A percentile compares a stretch with the other conserved stretches of the same genome.
Evolutionary conservation across 1,139 yeast genomes (phyloP).

Genomic region (Pichia sp.): DNA sequence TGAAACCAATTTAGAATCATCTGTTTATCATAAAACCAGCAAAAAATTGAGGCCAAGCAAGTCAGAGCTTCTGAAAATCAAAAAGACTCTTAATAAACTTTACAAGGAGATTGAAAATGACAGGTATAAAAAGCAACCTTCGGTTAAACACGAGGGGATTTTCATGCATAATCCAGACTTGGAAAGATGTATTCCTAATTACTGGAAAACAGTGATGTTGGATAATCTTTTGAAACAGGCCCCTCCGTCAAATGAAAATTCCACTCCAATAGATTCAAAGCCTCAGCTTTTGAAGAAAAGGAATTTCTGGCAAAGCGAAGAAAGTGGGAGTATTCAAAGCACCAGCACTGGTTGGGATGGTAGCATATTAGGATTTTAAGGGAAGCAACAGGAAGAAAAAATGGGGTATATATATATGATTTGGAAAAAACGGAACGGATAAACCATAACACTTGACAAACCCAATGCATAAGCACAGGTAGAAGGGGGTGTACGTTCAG

Average conservation of each 20-base stretch:
- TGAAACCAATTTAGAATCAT: background rate
- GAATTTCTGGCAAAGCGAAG: slow-evolving; percentile 21
- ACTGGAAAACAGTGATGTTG: slow-evolving; percentile 20
- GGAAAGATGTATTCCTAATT: slow-evolving; percentile 22
- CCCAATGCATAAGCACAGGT: too few relatives aligned
- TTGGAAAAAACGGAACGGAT: too few relatives aligned
- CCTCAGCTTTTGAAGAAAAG: background rate
- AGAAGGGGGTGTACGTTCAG: too few relatives aligned
- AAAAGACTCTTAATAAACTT: slow-evolving; percentile 1
- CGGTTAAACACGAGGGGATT: slow-evolving; percentile 11
- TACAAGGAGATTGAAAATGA: slow-evolving; percentile 5
- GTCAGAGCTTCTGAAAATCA: background rate
- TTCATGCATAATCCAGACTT: slow-evolving; percentile 23
- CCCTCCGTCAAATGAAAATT: background rate
- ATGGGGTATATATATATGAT: too few relatives aligned
- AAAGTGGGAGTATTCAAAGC: slow-evolving; percentile 18
- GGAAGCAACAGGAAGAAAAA: too few relatives aligned
- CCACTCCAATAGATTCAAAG: slow-evolving; percentile 1
- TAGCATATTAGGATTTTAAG: slow-evolving; percentile 14
- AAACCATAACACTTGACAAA: too few relatives aligned
- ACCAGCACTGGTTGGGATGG: slow-evolving; percentile 20
- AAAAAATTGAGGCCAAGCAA: slow-evolving; percentile 1
- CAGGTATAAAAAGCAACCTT: background rate
- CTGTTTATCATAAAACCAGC: background rate
- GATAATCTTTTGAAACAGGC: slow-evolving; percentile 14